Conservation (phyloP, 305 asterid genomes). For the Ilex paraguariensis region DNA sequence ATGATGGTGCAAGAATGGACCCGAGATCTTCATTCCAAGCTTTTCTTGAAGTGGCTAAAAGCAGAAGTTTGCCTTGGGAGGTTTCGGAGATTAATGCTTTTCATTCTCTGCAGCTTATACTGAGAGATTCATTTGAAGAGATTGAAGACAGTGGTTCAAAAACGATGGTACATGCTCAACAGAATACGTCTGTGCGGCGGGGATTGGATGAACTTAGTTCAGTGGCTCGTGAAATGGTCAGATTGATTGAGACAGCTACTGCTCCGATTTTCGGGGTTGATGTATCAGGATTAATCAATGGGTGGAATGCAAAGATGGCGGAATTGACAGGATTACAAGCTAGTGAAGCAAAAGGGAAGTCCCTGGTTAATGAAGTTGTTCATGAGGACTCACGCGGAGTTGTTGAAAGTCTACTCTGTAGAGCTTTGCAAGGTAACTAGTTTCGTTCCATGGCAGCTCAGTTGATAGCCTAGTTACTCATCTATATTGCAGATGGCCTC, state of each 20-base stretch:
- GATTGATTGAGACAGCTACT: constrained; percentile 51
- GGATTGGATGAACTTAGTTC: constrained; percentile 36
- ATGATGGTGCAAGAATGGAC: constrained; percentile 52
- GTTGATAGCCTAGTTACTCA: too few relatives aligned
- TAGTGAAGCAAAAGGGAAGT: constrained; percentile 54
- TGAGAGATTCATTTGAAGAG: constrained; percentile 48
- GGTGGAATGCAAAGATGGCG: constrained; percentile 66
- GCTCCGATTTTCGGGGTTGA: constrained; percentile 72
- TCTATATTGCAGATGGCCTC: too few relatives aligned
- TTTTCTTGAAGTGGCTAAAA: constrained; percentile 63
- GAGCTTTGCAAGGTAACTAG: constrained; percentile 53
- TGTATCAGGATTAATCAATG: constrained; percentile 47
- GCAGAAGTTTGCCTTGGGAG: constrained; percentile 64
- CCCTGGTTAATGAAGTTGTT: constrained; percentile 35
- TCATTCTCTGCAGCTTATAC: constrained; percentile 64
- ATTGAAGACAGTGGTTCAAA: constrained; percentile 22
- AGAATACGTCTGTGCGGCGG: constrained; percentile 13
- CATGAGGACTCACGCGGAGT: constrained; percentile 47
- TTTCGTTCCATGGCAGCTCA: background rate
- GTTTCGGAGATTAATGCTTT: constrained; percentile 55
- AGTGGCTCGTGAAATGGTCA: constrained; percentile 48
- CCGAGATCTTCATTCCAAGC: constrained; percentile 68
- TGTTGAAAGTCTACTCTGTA: constrained; percentile 32
- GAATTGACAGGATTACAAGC: constrained; percentile 53
- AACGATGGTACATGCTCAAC: constrained; percentile 12